Percentiles rank a stretch among this genome's conserved stretches.
Conservation (phyloP, 768 basidiomycete species). For the Suillus paluster region DNA sequence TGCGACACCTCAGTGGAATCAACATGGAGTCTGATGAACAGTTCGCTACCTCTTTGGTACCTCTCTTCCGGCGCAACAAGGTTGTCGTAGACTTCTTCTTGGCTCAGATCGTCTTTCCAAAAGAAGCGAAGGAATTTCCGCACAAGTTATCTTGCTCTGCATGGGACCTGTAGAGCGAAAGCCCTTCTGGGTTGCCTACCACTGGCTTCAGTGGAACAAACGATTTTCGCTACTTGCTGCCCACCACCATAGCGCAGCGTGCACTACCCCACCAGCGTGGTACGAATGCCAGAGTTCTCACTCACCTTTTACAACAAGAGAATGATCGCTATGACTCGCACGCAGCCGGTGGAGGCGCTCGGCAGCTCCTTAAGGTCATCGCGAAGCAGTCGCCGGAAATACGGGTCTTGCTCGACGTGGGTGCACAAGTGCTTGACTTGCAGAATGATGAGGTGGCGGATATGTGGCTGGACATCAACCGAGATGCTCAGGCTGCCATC, state of each 20-base stretch:
- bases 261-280: conserved; percentile 42
- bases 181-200: conserved; percentile 28
- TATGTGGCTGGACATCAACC: conserved; percentile 17
- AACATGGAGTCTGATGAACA: conserved; percentile 47
- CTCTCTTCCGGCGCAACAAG: conserved; percentile 42
- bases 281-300: conserved; percentile 48
- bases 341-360: conserved; percentile 18
- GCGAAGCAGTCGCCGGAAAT: conserved; percentile 38
- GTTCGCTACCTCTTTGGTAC: conserved; percentile 29
- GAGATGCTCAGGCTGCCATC: conserved; percentile 43
- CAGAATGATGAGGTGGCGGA: conserved; percentile 43
- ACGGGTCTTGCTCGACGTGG: conserved; percentile 54
- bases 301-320: conserved; percentile 32
- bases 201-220: conserved; percentile 65
- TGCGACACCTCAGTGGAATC: conserved; percentile 42
- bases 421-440: conserved; percentile 58
- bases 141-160: conserved; percentile 51
- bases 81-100: conserved; percentile 52
- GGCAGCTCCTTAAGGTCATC: conserved; percentile 36
- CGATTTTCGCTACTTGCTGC: conserved; percentile 41
- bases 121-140: conserved; percentile 52
- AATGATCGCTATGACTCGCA: conserved; percentile 41
- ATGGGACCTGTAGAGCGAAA: conserved; percentile 54
- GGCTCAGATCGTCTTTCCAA: conserved; percentile 51
- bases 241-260: conserved; percentile 19